Conservation (phyloP, 768 basidiomycete species). For the Cyclocybe aegerita region DNA sequence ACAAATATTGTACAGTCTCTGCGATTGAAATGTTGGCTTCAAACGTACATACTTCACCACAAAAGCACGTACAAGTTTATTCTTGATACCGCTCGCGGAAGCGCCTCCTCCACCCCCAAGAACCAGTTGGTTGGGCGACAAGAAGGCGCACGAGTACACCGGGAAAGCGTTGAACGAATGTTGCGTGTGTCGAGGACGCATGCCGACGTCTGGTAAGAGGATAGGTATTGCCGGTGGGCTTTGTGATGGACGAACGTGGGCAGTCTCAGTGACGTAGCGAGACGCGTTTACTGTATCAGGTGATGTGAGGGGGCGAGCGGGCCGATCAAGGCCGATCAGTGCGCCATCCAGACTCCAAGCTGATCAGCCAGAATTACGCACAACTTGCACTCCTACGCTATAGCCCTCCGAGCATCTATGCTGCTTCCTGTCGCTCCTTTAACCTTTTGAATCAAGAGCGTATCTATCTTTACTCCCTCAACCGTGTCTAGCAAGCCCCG, state of each 20-base stretch:
- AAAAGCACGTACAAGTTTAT: conserved; percentile 72
- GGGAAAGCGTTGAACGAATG: conserved; percentile 85
- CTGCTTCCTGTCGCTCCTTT: not conserved
- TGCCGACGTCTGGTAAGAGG: conserved; percentile 25
- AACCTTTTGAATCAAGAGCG: too few species aligned
- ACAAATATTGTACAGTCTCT: conserved; percentile 72
- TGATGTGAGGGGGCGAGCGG: not conserved
- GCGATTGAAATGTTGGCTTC: conserved; percentile 2
- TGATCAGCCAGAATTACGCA: too few species aligned
- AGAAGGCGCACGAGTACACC: conserved; percentile 83
- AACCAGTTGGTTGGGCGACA: conserved; percentile 67
- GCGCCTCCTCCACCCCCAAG: conserved; percentile 92
- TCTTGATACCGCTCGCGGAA: conserved; percentile 86
- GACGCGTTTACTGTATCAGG: not conserved
- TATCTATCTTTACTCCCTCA: too few species aligned
- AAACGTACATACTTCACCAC: not conserved
- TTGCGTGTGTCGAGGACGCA: conserved; percentile 78
- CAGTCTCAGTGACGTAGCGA: not conserved
- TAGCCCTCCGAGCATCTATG: not conserved
- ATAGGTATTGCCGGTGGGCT: not conserved
- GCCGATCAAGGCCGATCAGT: not conserved
- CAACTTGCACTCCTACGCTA: not conserved
- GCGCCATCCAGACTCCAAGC: too few species aligned
- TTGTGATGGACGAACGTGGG: not conserved
- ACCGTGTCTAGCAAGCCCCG: too few species aligned